Evolutionary conservation across 345 rosid genomes (phyloP), one percentile per base, ranked within the genome.

Genomic region (Raphanus sativus): DNA sequence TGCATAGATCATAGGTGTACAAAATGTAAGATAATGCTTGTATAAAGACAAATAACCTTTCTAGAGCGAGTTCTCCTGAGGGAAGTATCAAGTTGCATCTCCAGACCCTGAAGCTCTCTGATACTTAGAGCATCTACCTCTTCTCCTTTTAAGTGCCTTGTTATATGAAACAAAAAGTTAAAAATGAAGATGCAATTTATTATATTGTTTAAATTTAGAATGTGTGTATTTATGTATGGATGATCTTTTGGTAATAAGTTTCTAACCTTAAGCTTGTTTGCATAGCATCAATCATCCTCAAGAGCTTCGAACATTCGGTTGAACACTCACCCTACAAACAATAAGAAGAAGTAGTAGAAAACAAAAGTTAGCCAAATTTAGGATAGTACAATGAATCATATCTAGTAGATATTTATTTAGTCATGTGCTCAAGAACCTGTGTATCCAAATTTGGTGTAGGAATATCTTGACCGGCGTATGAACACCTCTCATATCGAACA

Each of bases 21-120:
- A 58, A 13, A 6, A 71, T 24, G 28, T 21, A 8, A 21, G 17
- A 38, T 16, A 70, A 17, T 40, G 21, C 2, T 25, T 33, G 25
- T 10, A 67, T 33, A 59, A 7, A 38, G 5, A 78, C 10, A 73
- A 5, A 30, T 11, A 13, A 90, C 98, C 96, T 89, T 90, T 83
- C 85, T 84, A 59, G 87, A 75, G 80, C 97, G 85, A n/a, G 86
- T 80, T 65, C 87, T 91, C 85, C 85, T 89, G n/a, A 94, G 94
- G 68, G 89, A 86, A 64, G 76, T 82, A 60, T 88, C 97, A 64
- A 94, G 87, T 84, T 94, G 97, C 61, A 89, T 91, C 82, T 94
- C 98, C 72, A 94, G 70, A 65, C 82, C 79, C 28, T 89, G 98
- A 68, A 94, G 90, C 66, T 94, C 94, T 74, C 86, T 88, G 9